Conservation (phyloP, 1,139 yeast species). For the Nakaseomyces delphensis region DNA sequence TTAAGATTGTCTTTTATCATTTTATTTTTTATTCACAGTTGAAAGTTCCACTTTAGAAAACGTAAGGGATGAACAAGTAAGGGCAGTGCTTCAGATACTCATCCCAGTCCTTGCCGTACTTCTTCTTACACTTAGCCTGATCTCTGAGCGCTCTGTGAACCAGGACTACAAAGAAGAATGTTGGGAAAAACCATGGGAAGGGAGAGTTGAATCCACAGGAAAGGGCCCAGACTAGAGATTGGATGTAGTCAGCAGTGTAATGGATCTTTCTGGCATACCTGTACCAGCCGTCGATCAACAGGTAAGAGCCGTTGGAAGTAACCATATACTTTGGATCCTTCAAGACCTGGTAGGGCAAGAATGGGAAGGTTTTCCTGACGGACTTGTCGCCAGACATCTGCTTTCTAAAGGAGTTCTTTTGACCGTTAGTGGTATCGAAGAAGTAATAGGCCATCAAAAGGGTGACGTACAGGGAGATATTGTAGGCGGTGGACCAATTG, state of each 20-base stretch:
- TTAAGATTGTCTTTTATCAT: background rate
- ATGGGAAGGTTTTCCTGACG: conserved; percentile 85
- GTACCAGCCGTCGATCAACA: conserved; percentile 92
- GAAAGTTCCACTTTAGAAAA: conserved; percentile 43
- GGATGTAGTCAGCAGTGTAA: conserved; percentile 89
- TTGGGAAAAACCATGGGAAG: conserved; percentile 94
- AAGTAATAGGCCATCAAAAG: conserved; percentile 72
- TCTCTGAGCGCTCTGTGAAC: conserved; percentile 86
- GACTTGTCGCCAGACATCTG: conserved; percentile 68
- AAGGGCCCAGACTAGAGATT: conserved; percentile 85
- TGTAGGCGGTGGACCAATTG: conserved; percentile 56
- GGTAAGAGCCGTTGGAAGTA: conserved; percentile 74
- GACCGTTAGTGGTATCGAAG: conserved; percentile 92
- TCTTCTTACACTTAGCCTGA: conserved; percentile 67
- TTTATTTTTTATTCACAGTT: too few species aligned
- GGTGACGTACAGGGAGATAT: conserved; percentile 45
- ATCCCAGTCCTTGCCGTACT: conserved; percentile 93
- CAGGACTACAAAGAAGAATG: conserved; percentile 77
- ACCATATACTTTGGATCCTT: conserved; percentile 75
- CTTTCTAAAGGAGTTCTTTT: conserved; percentile 89
- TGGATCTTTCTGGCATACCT: conserved; percentile 86
- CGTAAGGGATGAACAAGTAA: conserved; percentile 80
- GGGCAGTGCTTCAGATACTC: conserved; percentile 83
- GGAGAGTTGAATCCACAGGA: conserved; percentile 81
- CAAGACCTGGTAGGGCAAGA: conserved; percentile 73